These are phyloP conservation scores for Exophiala lecanii-corni DNA, from an alignment of 2,329 filamentous ascomycete genomes.

Conservation along the genomic window DNA sequence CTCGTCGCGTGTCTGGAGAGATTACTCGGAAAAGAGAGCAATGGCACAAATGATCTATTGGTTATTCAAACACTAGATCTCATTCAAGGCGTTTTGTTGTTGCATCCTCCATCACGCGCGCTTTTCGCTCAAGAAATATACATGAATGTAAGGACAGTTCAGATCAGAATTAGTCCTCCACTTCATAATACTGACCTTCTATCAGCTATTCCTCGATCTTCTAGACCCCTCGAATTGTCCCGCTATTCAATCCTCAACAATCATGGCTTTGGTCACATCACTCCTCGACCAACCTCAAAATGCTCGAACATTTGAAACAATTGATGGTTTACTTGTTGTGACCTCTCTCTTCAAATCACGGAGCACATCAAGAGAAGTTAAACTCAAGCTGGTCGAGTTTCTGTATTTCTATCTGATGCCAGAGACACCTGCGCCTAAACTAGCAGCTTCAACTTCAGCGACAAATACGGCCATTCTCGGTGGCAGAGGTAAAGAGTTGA, in stretches of 20 bases:
- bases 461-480: constrained; percentile 42
- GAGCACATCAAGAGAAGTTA: constrained; percentile 79
- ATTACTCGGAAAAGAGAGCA: constrained; percentile 73
- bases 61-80: constrained; percentile 85
- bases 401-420: constrained; percentile 99
- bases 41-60: constrained; percentile 79
- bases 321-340: constrained; percentile 86
- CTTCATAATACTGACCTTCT: not conserved
- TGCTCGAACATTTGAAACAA: constrained; percentile 83
- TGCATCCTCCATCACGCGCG: constrained; percentile 83
- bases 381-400: constrained; percentile 94
- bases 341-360: constrained; percentile 90
- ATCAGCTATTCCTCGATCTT: constrained; percentile 79
- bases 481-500: constrained; percentile 65
- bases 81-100: constrained; percentile 78
- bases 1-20: constrained; percentile 81
- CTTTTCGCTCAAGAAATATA: constrained; percentile 85
- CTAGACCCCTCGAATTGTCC: constrained; percentile 89
- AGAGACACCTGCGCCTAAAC: constrained; percentile 54
- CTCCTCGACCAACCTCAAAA: constrained; percentile 82
- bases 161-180: not conserved
- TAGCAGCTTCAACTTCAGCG: constrained; percentile 34
- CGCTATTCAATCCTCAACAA: constrained; percentile 81
- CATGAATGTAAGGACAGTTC: constrained; percentile 68
- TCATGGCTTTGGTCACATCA: constrained; percentile 84